Percentiles rank a stretch among this genome's conserved stretches.
These are phyloP conservation scores for Termitomyces heimii DNA, from an alignment of 768 basidiomycete species.

Conservation along the genomic window DNA sequence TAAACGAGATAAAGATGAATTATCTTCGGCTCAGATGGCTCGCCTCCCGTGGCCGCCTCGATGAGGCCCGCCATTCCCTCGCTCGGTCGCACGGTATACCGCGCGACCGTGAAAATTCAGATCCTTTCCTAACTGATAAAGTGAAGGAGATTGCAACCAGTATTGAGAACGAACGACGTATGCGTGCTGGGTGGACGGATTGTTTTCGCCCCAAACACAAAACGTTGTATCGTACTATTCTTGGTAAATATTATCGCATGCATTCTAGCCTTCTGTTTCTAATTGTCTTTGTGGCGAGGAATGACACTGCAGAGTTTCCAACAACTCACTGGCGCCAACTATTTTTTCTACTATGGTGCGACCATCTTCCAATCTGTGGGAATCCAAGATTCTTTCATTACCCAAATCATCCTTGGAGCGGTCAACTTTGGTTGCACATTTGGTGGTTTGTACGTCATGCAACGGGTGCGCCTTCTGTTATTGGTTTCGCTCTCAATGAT, in stretches of 20 bases:
- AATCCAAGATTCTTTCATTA: slow-evolving; percentile 58
- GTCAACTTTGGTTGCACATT: slow-evolving; percentile 73
- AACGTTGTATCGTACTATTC: slow-evolving; percentile 56
- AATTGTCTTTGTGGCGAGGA: slow-evolving; percentile 19
- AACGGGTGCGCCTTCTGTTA: slow-evolving; percentile 34
- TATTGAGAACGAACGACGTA: slow-evolving; percentile 40
- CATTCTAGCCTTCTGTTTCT: not conserved
- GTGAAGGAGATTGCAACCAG: slow-evolving; percentile 50
- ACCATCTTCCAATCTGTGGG: slow-evolving; percentile 67
- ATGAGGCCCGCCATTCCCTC: slow-evolving; percentile 44
- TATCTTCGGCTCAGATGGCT: slow-evolving; percentile 41
- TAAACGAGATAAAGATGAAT: not conserved
- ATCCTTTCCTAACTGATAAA: slow-evolving; percentile 39
- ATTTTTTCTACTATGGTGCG: slow-evolving; percentile 64
- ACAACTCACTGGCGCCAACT: slow-evolving; percentile 68
- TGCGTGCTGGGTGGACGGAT: slow-evolving; percentile 57
- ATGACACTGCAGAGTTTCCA: slow-evolving; percentile 67
- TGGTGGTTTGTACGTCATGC: slow-evolving; percentile 69
- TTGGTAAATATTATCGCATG: slow-evolving; percentile 24
- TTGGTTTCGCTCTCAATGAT: not conserved
- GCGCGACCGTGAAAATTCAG: slow-evolving; percentile 27
- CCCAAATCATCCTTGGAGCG: slow-evolving; percentile 70
- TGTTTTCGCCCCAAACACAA: slow-evolving; percentile 55
- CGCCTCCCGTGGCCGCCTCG: slow-evolving; percentile 36
- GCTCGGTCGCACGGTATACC: slow-evolving; percentile 45